Conservation (phyloP, 352 stramenopile species). For the Phytopythium boreale region DNA sequence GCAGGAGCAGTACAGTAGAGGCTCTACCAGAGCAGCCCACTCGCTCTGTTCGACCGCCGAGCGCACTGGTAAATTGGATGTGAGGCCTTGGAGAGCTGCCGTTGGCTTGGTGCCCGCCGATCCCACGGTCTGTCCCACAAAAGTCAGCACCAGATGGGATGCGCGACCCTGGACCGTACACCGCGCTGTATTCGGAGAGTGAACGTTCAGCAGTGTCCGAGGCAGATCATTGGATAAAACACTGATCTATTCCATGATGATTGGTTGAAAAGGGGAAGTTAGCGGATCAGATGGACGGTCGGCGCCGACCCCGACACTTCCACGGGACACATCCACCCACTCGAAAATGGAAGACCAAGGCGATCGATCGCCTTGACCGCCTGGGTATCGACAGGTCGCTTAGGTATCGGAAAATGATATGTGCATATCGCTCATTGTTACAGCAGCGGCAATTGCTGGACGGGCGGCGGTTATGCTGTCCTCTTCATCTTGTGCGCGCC, state of each 20-base stretch:
- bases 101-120: not conserved
- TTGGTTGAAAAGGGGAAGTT: not conserved
- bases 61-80: not conserved
- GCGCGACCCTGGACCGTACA: conserved; percentile 5
- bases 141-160: conserved; percentile 1
- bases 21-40: too few relatives aligned
- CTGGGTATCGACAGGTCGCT: not conserved
- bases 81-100: not conserved
- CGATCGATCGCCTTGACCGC: not conserved
- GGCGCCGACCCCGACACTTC: not conserved
- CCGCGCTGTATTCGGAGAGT: conserved; percentile 4
- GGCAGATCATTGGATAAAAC: not conserved
- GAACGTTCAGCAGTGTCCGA: not conserved
- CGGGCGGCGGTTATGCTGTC: not conserved
- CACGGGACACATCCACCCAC: not conserved
- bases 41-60: conserved; percentile 2
- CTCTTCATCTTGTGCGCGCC: not conserved
- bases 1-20: not conserved
- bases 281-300: not conserved
- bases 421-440: too few relatives aligned
- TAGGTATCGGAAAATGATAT: not conserved
- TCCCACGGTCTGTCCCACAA: conserved; percentile 5
- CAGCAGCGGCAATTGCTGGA: too few relatives aligned
- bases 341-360: conserved; percentile 6
- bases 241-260: not conserved